Evolutionary conservation across 73 alveolate species (phyloP), one percentile per base, ranked within the genome.

Genomic region (Paramecium octaurelia): DNA sequence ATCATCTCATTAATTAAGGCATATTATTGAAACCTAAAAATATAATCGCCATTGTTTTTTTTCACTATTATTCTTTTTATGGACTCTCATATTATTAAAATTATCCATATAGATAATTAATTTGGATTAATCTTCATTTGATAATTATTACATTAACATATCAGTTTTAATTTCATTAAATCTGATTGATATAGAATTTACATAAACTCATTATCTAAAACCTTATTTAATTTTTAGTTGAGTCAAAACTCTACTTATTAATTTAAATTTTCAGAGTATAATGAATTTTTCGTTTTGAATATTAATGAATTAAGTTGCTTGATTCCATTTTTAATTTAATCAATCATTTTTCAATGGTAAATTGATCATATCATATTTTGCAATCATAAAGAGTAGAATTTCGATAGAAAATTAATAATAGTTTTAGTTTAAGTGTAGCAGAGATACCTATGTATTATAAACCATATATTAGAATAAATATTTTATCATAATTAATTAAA

Each of bases 21-120:
- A 87, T 42, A 44, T 40, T 87, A 86, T 34, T 35, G 44, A 54
- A 35, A 88, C 31, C 70, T 68, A 3, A 36, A 87, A 7, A 88
- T 86, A 64, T 29, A 86, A 75, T 9, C 76, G 9, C 9, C 5
- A 36, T 36, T 86, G 31, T 60, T 50, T 58, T 86, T 86, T 60
- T 86, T 86, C 60, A 48, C 1, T 69, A 59, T 60, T 18, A 23
- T 86, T 75, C 14, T 59, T n/a, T n/a, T n/a, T 0, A 27, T 27
- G 31, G 31, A 1, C 31, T 27, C 1, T 27, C 31, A 27, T 27
- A 27, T 27, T 27, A n/a, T 27, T 27, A 27, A 36, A 36, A 58
- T 34, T 3, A 71, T 86, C 36, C 40, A 86, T 11, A 86, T 87
- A 60, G 88, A 87, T 54, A 60, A 60, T 64, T 29, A 24, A 86